These are phyloP conservation scores for Blastocystis hominis DNA, from an alignment of 352 stramenopile species.

Conservation along the genomic window DNA sequence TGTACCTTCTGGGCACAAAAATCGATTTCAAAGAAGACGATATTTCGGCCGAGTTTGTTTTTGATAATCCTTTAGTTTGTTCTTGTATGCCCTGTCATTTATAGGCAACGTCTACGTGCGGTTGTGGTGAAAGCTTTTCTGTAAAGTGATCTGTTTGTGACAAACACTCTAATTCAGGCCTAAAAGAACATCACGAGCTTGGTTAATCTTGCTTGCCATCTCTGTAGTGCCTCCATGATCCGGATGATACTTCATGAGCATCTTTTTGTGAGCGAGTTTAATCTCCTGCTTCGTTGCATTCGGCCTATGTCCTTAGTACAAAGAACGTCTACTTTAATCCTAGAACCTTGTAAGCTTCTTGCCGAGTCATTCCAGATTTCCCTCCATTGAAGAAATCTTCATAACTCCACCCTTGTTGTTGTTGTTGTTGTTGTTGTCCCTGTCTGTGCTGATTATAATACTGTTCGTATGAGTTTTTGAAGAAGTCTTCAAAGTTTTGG, in stretches of 20 bases:
- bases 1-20: conserved; percentile 56
- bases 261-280: conserved; percentile 56
- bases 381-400: conserved; percentile 44
- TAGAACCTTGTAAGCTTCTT: conserved; percentile 53
- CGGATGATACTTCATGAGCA: conserved; percentile 59
- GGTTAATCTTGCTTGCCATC: conserved; percentile 58
- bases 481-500: conserved; percentile 54
- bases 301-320: neutral
- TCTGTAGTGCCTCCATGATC: conserved; percentile 52
- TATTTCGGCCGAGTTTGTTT: conserved; percentile 57
- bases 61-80: conserved; percentile 55
- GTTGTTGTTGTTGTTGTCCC: conserved; percentile 27
- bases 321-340: conserved; percentile 24
- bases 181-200: conserved; percentile 58
- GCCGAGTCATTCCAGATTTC: conserved; percentile 11
- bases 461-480: conserved; percentile 4
- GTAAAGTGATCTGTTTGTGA: conserved; percentile 5
- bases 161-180: conserved; percentile 29
- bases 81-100: neutral
- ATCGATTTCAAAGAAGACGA: conserved; percentile 58
- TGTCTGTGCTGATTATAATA: neutral
- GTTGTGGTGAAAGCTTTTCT: conserved; percentile 58
- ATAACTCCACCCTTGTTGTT: conserved; percentile 52
- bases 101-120: conserved; percentile 50
- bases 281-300: conserved; percentile 58